Evolutionary conservation across 1,284 basidiomycete species (phyloP).

Genomic region (Rhodotorula sp.): DNA sequence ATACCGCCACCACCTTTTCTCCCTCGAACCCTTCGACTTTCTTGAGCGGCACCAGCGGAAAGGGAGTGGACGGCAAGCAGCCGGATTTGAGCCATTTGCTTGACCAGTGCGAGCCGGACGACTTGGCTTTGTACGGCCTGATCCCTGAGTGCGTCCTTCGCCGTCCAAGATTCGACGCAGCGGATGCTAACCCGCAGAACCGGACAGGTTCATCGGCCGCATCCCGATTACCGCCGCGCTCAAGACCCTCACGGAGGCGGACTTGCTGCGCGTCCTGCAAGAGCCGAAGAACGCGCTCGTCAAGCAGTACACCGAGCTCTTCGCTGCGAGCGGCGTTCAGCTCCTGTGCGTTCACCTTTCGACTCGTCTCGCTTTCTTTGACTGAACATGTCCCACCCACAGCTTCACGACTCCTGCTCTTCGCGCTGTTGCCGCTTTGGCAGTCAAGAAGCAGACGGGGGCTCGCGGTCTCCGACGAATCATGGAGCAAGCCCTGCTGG

Average conservation of each 20-base stretch:
- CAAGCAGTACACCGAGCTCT: slow-evolving; percentile 82
- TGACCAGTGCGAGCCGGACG: slow-evolving; percentile 67
- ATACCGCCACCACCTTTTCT: neutral
- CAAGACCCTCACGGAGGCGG: slow-evolving; percentile 65
- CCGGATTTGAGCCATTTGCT: slow-evolving; percentile 55
- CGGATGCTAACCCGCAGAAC: neutral
- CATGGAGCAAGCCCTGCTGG: slow-evolving; percentile 75
- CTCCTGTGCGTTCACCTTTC: slow-evolving; percentile 24
- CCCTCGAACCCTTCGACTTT: neutral
- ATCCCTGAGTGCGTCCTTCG: slow-evolving; percentile 69
- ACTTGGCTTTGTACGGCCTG: slow-evolving; percentile 83
- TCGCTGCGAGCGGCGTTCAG: slow-evolving; percentile 50
- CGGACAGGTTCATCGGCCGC: slow-evolving; percentile 69
- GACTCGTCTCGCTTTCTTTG: neutral
- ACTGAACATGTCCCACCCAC: neutral
- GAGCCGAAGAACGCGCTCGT: slow-evolving; percentile 87
- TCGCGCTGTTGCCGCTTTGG: slow-evolving; percentile 70
- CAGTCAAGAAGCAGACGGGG: slow-evolving; percentile 77
- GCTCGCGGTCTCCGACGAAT: slow-evolving; percentile 84
- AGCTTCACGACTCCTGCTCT: slow-evolving; percentile 51
- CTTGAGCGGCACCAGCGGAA: too few relatives aligned
- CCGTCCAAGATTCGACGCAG: neutral
- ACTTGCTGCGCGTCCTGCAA: slow-evolving; percentile 83
- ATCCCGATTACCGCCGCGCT: slow-evolving; percentile 83
- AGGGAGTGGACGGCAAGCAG: neutral